These are phyloP conservation scores for Baudoinia panamericana DNA, from an alignment of 495 filamentous ascomycete species.

Conservation along the genomic window DNA sequence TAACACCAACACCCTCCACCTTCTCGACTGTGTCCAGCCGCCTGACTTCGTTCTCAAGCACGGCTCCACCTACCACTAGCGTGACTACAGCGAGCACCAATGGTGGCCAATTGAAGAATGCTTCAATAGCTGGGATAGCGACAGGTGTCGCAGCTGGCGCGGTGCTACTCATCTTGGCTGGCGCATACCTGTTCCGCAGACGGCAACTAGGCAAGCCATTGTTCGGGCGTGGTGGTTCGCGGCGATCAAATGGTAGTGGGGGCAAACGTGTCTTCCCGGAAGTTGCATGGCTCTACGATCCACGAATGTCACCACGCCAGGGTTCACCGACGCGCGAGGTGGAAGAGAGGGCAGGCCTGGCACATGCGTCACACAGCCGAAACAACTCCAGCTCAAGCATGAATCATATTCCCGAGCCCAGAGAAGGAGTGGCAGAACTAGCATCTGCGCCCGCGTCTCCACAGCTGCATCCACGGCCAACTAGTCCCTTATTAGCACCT, in stretches of 20 bases:
- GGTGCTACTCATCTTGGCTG: conserved; percentile 1
- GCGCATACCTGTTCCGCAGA: conserved; percentile 1
- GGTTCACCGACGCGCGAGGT: background rate
- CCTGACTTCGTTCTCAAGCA: background rate
- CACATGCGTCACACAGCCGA: background rate
- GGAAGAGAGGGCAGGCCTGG: background rate
- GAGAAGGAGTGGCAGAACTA: conserved; percentile 3
- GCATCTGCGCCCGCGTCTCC: background rate
- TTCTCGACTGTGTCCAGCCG: background rate
- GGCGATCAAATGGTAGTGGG: background rate
- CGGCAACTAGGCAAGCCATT: conserved; percentile 6
- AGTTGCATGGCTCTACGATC: conserved; percentile 10
- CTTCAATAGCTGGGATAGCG: conserved; percentile 12
- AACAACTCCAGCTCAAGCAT: background rate
- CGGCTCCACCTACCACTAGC: background rate
- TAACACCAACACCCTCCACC: background rate
- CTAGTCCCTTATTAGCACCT: conserved; percentile 2
- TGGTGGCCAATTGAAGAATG: conserved; percentile 2
- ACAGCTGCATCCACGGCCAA: background rate
- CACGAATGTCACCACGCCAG: conserved; percentile 1
- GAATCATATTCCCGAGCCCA: conserved; percentile 5
- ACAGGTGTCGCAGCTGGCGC: conserved; percentile 8
- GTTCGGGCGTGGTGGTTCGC: background rate
- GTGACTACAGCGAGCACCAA: background rate
- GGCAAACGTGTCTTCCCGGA: conserved; percentile 7